phyloP scores from a whole-genome alignment of 805 yeast species.

The Jamesozyma spencerorum region DNA sequence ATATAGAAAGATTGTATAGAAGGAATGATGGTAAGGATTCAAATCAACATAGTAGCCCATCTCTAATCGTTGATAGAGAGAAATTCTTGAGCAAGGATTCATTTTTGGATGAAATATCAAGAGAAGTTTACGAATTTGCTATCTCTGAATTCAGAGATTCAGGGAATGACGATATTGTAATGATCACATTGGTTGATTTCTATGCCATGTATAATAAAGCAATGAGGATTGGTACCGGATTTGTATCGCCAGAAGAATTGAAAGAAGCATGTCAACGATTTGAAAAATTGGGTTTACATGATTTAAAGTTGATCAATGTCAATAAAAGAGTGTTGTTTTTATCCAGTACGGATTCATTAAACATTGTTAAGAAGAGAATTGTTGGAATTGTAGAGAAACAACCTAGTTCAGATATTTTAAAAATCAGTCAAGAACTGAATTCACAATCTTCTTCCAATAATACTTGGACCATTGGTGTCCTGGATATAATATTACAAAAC shows the following conservation, averaged over 20 bases:
- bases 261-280: slow-evolving; percentile 51
- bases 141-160: slow-evolving; percentile 39
- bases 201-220: slow-evolving; percentile 57
- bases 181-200: slow-evolving; percentile 50
- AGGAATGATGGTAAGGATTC: slow-evolving; percentile 3
- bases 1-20: slow-evolving; percentile 47
- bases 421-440: slow-evolving; percentile 21
- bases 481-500: slow-evolving; percentile 53
- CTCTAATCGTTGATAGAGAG: slow-evolving; percentile 28
- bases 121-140: slow-evolving; percentile 67
- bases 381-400: slow-evolving; percentile 15
- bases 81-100: slow-evolving; percentile 32
- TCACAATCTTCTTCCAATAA: slow-evolving; percentile 26
- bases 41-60: slow-evolving; percentile 8
- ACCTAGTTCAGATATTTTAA: slow-evolving; percentile 27
- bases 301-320: slow-evolving; percentile 31
- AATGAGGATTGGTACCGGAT: slow-evolving; percentile 53
- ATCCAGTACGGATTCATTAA: slow-evolving; percentile 26
- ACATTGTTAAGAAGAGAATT: slow-evolving; percentile 23
- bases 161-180: slow-evolving; percentile 33
- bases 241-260: slow-evolving; percentile 64
- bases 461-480: slow-evolving; percentile 58
- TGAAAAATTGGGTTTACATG: slow-evolving; percentile 43
- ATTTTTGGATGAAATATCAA: slow-evolving; percentile 60
- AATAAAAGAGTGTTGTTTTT: slow-evolving; percentile 31